These are phyloP conservation scores for Juncus inflexus DNA, from an alignment of 176 grass and related monocot species.

Conservation along the genomic window DNA sequence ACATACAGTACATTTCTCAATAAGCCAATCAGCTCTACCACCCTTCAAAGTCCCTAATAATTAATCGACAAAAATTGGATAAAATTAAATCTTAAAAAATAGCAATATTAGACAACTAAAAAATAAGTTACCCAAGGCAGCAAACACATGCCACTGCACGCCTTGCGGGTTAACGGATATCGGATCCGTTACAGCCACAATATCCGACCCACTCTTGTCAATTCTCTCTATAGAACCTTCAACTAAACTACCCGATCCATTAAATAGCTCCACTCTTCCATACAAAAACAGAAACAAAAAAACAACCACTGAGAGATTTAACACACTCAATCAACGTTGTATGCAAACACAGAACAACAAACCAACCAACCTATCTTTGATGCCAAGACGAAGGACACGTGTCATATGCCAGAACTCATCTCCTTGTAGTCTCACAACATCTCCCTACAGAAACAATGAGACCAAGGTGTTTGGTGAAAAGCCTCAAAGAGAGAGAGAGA, in stretches of 20 bases:
- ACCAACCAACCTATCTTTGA: slow-evolving; percentile 63
- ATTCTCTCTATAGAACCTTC: slow-evolving; percentile 78
- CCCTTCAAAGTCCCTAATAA: slow-evolving; percentile 75
- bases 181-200: slow-evolving; percentile 57
- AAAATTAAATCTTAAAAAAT: too few species aligned
- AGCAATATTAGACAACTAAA: not conserved
- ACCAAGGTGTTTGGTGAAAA: slow-evolving; percentile 45
- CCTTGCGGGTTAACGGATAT: slow-evolving; percentile 54
- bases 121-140: slow-evolving; percentile 61
- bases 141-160: slow-evolving; percentile 81
- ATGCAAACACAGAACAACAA: slow-evolving; percentile 10
- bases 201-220: slow-evolving; percentile 53
- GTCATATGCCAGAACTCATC: slow-evolving; percentile 98
- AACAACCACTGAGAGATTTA: not conserved
- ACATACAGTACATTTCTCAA: slow-evolving; percentile 99
- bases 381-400: slow-evolving; percentile 63
- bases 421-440: slow-evolving; percentile 72
- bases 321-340: not conserved
- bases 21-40: slow-evolving; percentile 89
- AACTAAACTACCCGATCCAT: slow-evolving; percentile 65
- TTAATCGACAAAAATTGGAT: slow-evolving; percentile 4
- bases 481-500: not conserved
- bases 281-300: slow-evolving; percentile 3
- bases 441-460: slow-evolving; percentile 36
- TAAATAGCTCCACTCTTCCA: slow-evolving; percentile 74